Evolutionary conservation across 768 basidiomycete species (phyloP).

Genomic region (Trametes villosa): DNA sequence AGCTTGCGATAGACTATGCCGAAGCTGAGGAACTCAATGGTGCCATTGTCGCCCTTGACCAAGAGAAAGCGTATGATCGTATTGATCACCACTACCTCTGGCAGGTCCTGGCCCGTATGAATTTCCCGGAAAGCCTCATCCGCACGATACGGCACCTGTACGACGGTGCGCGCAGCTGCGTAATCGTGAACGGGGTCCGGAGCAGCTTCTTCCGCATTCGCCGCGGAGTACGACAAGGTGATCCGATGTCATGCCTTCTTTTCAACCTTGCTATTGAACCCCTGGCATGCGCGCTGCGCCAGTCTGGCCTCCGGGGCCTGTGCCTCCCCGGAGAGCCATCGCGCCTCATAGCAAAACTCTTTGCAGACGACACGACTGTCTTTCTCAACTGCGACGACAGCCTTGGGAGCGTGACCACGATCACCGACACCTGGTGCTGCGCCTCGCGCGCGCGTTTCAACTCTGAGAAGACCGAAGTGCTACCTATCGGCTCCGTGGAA

Average conservation of each 20-base stretch:
- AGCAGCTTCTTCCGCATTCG: constrained; percentile 32
- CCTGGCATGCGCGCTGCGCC: constrained; percentile 29
- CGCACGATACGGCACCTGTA: constrained; percentile 33
- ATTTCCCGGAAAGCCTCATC: constrained; percentile 23
- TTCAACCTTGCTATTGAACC: too few species aligned
- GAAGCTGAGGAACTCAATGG: constrained; percentile 21
- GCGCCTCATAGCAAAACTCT: too few species aligned
- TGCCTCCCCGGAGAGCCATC: constrained; percentile 23
- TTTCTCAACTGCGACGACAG: constrained; percentile 38
- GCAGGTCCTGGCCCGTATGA: constrained; percentile 3
- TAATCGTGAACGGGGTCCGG: constrained; percentile 40
- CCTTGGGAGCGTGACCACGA: constrained; percentile 25
- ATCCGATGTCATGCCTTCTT: constrained; percentile 39
- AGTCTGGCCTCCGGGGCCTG: constrained; percentile 26
- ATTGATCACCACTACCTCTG: constrained; percentile 23
- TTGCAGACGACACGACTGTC: constrained; percentile 30
- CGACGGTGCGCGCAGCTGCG: constrained; percentile 29
- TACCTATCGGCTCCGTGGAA: constrained; percentile 27
- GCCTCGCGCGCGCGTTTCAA: constrained; percentile 49
- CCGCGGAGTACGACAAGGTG: constrained; percentile 43
- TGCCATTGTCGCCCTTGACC: too few species aligned
- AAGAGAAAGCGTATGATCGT: too few species aligned
- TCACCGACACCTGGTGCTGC: constrained; percentile 44
- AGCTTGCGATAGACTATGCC: constrained; percentile 20
- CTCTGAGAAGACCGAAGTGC: too few species aligned